Base-by-base conservation (phyloP, 371 early-diverging fungal species). In the Mucor irregularis region DNA sequence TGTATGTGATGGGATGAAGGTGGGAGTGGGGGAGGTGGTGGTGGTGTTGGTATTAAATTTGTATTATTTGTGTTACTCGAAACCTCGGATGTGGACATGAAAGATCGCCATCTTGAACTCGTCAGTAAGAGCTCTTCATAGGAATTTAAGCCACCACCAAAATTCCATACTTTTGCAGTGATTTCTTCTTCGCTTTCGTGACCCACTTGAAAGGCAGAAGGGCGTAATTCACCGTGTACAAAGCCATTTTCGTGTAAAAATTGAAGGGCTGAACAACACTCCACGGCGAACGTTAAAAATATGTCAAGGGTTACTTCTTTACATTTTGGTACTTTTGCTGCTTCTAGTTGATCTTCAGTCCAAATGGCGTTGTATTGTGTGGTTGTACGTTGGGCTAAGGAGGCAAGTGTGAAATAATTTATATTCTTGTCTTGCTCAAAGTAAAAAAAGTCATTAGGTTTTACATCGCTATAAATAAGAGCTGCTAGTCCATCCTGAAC, bases 51-150 rank as follows among this genome's bases (percentile, higher is more conserved):
- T 11, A 50, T 33, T 26, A 39, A 34, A 24, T n/a, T n/a, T n/a
- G 37, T 34, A 34, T 34, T 34, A 13, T 9, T 42, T 21, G 42
- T 19, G 42, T 42, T 42, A 19, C 19, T 42, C 9, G 10, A 39
- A 5, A 9, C 17, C 10, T 42, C 42, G 6, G 42, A 24, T 11
- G 42, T 53, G 3, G 58, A 52, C 49, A 66, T 57, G 14, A 54
- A 49, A 1, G 58, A 59, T 39, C 67, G 57, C 73, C 73, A 75
- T 19, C 69, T 53, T 4, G 62, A 61, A 34, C 66, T 70, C 13
- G 67, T 75, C n/a, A 75, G 37, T 13, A 75, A 22, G 14, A 75
- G 43, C 31, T 73, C 74, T 35, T 75, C 76, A 34, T 69, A 75
- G 0, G 71, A 73, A 35, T 64, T 71, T 2, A 68, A 43, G 0